Evolutionary conservation across 805 yeast species (phyloP), one percentile per base, ranked within the genome.

Genomic region (Monosporozyma servazzii): DNA sequence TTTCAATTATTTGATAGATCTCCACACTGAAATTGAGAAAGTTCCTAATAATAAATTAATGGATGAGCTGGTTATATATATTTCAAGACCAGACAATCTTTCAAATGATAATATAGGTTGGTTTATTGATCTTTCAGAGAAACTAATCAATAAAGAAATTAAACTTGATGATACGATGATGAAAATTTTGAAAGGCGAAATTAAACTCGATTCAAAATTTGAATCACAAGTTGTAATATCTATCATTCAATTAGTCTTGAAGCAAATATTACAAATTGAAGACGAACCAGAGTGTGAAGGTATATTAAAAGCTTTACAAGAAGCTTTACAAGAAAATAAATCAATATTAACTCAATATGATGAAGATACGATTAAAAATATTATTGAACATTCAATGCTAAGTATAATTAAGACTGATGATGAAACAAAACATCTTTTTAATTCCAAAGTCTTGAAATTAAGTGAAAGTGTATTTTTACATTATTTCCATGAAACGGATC

Each of bases 191-290:
- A 10, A 37, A 4, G 31, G 29, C 25, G 33, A 23, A 17, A 13
- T 5, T 11, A 3, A 8, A 11, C 13, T 25, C 9, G n/a, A 4
- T 2, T 9, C 3, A 5, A 5, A 10, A 18, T 18, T 48, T 18
- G 27, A 27, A 21, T 20, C 31, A 13, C 20, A 10, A 17, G 15
- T 20, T 5, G 15, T 23, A 2, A 27, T 48, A 3, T 37, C 50
- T 11, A 27, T 48, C 3, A 39, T 48, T 7, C 50, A 48, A 41
- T 13, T 48, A 11, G 29, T 48, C 10, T 18, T 48, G n/a, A 48
- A 21, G 10, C 36, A 29, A 15, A 18, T 41, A 13, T 6, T 27
- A 18, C 40, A 31, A 20, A 8, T 1, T 39, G 42, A 39, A 6
- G 36, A 29, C 7, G n/a, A 6, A 3, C 21, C 25, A 8, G 45